phyloP scores from a whole-genome alignment of 2,329 filamentous ascomycete genomes.

The Neonectria coccinea region DNA sequence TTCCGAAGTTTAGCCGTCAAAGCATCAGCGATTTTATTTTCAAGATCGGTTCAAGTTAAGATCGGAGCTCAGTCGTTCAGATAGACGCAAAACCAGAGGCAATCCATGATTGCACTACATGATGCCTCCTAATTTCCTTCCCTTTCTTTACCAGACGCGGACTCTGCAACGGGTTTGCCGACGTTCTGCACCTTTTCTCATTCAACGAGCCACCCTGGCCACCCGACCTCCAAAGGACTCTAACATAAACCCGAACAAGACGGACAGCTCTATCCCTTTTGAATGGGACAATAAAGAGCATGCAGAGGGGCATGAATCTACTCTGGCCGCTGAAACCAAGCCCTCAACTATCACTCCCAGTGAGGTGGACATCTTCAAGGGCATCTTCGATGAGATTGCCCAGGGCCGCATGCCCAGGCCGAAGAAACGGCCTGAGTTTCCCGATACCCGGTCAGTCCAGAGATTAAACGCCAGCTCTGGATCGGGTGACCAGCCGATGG shows the following conservation, averaged over 20 bases:
- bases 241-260: constrained; percentile 26
- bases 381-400: constrained; percentile 64
- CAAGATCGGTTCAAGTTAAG: constrained; percentile 3
- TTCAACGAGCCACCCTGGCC: constrained; percentile 39
- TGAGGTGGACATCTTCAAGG: constrained; percentile 69
- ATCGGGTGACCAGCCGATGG: constrained; percentile 17
- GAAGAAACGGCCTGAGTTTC: constrained; percentile 35
- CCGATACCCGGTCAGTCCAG: not conserved
- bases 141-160: constrained; percentile 79
- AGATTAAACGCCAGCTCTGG: constrained; percentile 9
- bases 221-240: constrained; percentile 24
- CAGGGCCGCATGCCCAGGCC: constrained; percentile 50
- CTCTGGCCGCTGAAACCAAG: constrained; percentile 9
- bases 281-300: constrained; percentile 61
- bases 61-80: not conserved
- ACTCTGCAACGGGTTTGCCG: constrained; percentile 59
- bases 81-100: constrained; percentile 1
- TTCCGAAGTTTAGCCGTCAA: constrained; percentile 38
- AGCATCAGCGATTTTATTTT: constrained; percentile 35
- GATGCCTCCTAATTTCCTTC: constrained; percentile 66
- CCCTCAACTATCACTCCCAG: constrained; percentile 60
- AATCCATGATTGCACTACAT: constrained; percentile 12
- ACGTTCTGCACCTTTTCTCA: constrained; percentile 37
- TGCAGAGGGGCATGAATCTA: constrained; percentile 27
- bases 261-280: constrained; percentile 63